Evolutionary conservation across 257 asterid genomes (phyloP).

Genomic region (Solanum commersonii): DNA sequence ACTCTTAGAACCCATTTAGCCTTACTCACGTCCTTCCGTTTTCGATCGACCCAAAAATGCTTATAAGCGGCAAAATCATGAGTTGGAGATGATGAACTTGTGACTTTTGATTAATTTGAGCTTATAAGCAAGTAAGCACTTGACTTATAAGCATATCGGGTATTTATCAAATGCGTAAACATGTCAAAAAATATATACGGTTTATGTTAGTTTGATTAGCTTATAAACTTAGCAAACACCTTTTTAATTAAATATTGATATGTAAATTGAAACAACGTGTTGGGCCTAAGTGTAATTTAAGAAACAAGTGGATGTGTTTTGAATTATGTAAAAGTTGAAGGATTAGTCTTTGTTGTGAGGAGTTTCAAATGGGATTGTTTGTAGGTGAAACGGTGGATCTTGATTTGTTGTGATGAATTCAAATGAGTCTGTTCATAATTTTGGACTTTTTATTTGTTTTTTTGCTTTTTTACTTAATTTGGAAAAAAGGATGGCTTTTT

Average conservation of each 20-base stretch:
- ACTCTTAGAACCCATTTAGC: neutral
- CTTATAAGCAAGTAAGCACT: neutral
- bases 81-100: neutral
- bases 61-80: neutral
- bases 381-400: neutral
- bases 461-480: neutral
- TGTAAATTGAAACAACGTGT: neutral
- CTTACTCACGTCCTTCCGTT: neutral
- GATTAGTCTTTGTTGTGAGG: neutral
- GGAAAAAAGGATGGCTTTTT: neutral
- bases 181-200: neutral
- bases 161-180: neutral
- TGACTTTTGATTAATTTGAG: neutral
- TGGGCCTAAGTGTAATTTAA: neutral
- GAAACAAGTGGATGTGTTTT: neutral
- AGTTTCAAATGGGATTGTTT: neutral
- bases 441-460: neutral
- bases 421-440: neutral
- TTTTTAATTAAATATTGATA: fast-evolving
- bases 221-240: neutral
- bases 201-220: neutral
- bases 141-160: neutral
- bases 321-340: neutral
- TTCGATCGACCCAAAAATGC: neutral
- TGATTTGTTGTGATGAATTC: neutral